Evolutionary conservation across 805 yeast species (phyloP).

Genomic region (Isabelozyma rhagii): DNA sequence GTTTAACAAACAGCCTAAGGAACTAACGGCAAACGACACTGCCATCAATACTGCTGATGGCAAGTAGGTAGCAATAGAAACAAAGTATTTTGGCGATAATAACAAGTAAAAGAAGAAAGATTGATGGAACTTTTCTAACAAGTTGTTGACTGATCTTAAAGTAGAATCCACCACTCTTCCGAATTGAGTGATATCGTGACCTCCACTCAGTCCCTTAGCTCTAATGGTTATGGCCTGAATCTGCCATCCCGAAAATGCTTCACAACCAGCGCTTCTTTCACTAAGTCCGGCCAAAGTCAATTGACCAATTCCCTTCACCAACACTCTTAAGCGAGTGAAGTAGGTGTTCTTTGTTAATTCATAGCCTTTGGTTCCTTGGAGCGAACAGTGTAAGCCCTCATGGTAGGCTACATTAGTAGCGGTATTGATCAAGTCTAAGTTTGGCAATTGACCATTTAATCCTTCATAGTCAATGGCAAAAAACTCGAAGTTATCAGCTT

Average conservation of each 20-base stretch:
- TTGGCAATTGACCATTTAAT: slow-evolving; percentile 92
- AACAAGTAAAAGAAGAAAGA: slow-evolving; percentile 90
- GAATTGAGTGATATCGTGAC: slow-evolving; percentile 80
- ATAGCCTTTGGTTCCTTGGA: slow-evolving; percentile 56
- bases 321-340: slow-evolving; percentile 52
- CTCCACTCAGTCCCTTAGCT: slow-evolving; percentile 60
- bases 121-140: slow-evolving; percentile 94
- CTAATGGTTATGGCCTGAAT: slow-evolving; percentile 82
- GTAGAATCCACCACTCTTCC: slow-evolving; percentile 88
- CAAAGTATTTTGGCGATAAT: slow-evolving; percentile 74
- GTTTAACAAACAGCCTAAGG: slow-evolving; percentile 55
- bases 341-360: slow-evolving; percentile 49
- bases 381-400: slow-evolving; percentile 67
- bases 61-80: slow-evolving; percentile 89
- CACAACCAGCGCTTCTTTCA: slow-evolving; percentile 65
- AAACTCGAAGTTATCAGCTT: slow-evolving; percentile 65
- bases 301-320: slow-evolving; percentile 63
- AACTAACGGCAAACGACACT: slow-evolving; percentile 63
- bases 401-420: slow-evolving; percentile 72
- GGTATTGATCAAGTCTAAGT: slow-evolving; percentile 82
- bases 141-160: slow-evolving; percentile 84
- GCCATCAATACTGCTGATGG: slow-evolving; percentile 81
- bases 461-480: slow-evolving; percentile 82
- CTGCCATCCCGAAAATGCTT: slow-evolving; percentile 94
- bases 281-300: slow-evolving; percentile 70